phyloP scores from a whole-genome alignment of 306 rosid species.

The Cucurbita argyrosperma region DNA sequence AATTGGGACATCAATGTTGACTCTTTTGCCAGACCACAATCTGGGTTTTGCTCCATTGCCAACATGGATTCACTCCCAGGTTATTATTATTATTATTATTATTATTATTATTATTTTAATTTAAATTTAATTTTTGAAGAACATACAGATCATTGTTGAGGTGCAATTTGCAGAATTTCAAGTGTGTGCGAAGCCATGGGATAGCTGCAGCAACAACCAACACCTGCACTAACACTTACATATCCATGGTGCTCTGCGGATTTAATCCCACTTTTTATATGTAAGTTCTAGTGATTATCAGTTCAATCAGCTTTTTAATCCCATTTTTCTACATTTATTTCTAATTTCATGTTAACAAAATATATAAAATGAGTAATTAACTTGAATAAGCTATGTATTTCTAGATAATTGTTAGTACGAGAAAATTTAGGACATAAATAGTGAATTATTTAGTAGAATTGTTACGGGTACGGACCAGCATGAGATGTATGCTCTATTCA shows the following conservation, averaged over 20 bases:
- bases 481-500: too few species aligned
- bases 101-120: background rate
- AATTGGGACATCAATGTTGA: constrained; percentile 47
- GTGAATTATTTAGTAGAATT: too few species aligned
- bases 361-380: background rate
- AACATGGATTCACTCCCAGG: constrained; percentile 18
- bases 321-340: background rate
- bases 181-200: constrained; percentile 13
- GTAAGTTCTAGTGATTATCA: background rate
- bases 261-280: background rate
- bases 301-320: background rate
- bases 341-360: background rate
- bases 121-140: background rate
- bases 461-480: too few species aligned
- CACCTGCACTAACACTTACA: background rate
- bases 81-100: background rate
- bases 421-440: too few species aligned
- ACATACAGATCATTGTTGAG: background rate
- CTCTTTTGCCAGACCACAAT: constrained; percentile 8
- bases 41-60: constrained; percentile 16
- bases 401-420: too few species aligned
- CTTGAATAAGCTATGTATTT: too few species aligned
- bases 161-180: constrained; percentile 12
- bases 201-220: constrained; percentile 10
- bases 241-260: background rate